Evolutionary conservation across 345 rosid genomes (phyloP).

Genomic region (Populus tremula): DNA sequence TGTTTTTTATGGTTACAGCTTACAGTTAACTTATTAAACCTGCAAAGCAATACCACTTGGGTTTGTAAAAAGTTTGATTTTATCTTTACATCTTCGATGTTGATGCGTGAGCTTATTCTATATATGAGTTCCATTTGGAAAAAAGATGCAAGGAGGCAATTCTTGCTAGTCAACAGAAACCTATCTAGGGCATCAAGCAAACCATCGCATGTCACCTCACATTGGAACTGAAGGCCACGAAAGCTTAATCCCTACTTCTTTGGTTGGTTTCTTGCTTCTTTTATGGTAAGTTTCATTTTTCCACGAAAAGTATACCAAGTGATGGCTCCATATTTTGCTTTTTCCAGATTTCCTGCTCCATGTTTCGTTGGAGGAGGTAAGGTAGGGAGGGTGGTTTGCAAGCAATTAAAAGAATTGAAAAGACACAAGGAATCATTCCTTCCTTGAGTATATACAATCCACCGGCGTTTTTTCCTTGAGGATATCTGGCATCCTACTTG

Average conservation of each 20-base stretch:
- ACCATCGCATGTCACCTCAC: neutral
- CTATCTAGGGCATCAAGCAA: neutral
- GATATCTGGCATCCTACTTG: neutral
- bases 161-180: neutral
- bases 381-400: neutral
- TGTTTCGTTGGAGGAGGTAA: neutral
- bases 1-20: too few relatives aligned
- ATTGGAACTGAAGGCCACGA: neutral
- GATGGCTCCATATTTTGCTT: neutral
- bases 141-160: neutral
- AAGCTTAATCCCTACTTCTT: neutral
- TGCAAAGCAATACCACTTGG: too few relatives aligned
- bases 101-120: neutral
- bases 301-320: neutral
- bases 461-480: neutral
- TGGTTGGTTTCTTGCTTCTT: neutral
- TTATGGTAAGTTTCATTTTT: too few relatives aligned
- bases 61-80: neutral
- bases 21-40: too few relatives aligned
- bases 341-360: neutral
- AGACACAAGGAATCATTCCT: neutral
- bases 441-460: neutral
- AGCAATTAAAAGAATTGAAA: neutral
- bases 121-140: neutral
- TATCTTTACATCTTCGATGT: too few relatives aligned